Percentiles rank a stretch among this genome's conserved stretches.
Conservation (phyloP, 2,329 filamentous ascomycete genomes). For the Ophiostoma ulmi region DNA sequence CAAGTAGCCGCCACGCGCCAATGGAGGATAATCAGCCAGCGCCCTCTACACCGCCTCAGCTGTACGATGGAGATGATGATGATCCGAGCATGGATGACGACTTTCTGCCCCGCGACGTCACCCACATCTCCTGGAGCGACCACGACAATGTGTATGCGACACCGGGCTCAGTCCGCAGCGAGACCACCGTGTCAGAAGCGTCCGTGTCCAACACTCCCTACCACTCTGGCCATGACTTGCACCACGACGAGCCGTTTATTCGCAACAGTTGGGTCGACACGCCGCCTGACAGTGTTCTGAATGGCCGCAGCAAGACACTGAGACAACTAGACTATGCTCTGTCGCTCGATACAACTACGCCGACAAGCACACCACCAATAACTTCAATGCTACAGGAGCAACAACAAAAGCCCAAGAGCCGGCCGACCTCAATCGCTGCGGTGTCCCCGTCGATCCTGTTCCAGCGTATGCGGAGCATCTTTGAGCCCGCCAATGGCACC, state of each 20-base stretch:
- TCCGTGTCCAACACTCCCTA: not conserved
- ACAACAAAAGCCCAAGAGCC: conserved; percentile 11
- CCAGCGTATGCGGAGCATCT: conserved; percentile 40
- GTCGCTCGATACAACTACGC: conserved; percentile 8
- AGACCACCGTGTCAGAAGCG: conserved; percentile 34
- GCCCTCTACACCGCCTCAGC: conserved; percentile 25
- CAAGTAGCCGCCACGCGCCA: not conserved
- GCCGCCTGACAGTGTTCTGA: conserved; percentile 4
- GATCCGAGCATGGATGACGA: conserved; percentile 25
- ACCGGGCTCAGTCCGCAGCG: conserved; percentile 36
- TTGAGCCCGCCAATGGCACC: conserved; percentile 32
- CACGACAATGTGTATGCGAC: conserved; percentile 31
- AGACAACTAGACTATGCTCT: conserved; percentile 27
- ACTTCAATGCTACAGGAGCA: conserved; percentile 14
- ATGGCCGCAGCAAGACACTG: conserved; percentile 24
- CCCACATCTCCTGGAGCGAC: conserved; percentile 34
- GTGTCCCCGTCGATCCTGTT: conserved; percentile 34
- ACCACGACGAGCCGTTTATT: conserved; percentile 35
- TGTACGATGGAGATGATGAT: conserved; percentile 18
- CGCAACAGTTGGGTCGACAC: conserved; percentile 33
- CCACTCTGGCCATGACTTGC: conserved; percentile 15
- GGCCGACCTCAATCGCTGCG: conserved; percentile 24
- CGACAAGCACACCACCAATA: conserved; percentile 28
- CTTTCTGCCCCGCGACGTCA: conserved; percentile 33
- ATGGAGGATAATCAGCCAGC: not conserved